Conservation (phyloP, 208 protist species). For the Trypanosoma vivax region DNA sequence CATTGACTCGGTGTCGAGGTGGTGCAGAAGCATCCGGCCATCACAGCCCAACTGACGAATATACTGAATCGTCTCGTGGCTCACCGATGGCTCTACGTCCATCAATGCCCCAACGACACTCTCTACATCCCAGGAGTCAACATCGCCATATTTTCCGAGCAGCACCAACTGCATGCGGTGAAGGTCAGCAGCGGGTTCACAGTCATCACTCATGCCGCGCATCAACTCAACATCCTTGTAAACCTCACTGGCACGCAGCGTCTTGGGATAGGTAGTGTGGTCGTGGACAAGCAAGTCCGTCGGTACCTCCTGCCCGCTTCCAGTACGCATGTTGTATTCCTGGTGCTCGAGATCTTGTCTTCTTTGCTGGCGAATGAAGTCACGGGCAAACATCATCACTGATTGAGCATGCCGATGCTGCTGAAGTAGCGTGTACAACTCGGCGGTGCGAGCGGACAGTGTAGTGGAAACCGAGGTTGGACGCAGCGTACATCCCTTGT, state of each 20-base stretch:
- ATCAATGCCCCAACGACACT: constrained; percentile 15
- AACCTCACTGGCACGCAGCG: constrained; percentile 13
- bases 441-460: no score
- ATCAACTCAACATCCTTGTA: constrained; percentile 9
- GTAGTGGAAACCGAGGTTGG: no score
- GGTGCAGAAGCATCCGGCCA: constrained; percentile 10
- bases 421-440: no score
- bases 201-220: constrained; percentile 12
- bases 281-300: constrained; percentile 15
- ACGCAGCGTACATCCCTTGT: no score
- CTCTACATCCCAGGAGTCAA: constrained; percentile 16
- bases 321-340: neutral
- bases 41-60: constrained; percentile 16
- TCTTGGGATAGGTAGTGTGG: constrained; percentile 19
- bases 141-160: constrained; percentile 16
- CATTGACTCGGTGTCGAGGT: constrained; percentile 4
- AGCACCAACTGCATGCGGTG: constrained; percentile 15
- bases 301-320: no score
- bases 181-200: constrained; percentile 12
- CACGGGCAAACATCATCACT: no score
- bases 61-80: constrained; percentile 7
- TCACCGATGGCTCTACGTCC: constrained; percentile 13
- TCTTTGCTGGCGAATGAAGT: neutral
- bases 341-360: neutral
- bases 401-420: no score